A percentile compares a stretch with the other conserved stretches of the same genome.
phyloP scores from a whole-genome alignment of 331 rosid genomes.

The Acacia pycnantha region DNA sequence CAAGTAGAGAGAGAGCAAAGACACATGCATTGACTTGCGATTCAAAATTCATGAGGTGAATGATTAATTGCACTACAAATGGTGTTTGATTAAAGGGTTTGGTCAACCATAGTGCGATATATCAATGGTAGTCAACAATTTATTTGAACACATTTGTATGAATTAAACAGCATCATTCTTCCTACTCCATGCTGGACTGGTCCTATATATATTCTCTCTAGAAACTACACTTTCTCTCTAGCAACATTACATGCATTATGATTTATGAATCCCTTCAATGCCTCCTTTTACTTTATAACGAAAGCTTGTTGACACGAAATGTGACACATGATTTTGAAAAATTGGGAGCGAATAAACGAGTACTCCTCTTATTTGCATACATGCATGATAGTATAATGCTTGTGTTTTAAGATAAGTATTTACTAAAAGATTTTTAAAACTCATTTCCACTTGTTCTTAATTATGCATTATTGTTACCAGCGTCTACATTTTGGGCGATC shows the following conservation, averaged over 20 bases:
- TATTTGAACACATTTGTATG: slow-evolving; percentile 19
- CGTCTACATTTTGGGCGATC: background rate
- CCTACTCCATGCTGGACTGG: slow-evolving; percentile 49
- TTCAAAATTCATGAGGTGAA: slow-evolving; percentile 36
- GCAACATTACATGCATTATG: slow-evolving; percentile 27
- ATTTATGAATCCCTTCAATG: slow-evolving; percentile 45
- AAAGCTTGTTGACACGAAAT: background rate
- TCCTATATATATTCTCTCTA: slow-evolving; percentile 28
- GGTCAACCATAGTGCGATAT: slow-evolving; percentile 46
- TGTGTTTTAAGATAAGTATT: background rate
- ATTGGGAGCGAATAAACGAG: background rate
- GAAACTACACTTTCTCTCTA: slow-evolving; percentile 38
- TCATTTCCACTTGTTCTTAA: background rate
- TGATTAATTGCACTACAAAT: slow-evolving; percentile 29
- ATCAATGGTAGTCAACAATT: slow-evolving; percentile 40
- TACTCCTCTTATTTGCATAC: background rate
- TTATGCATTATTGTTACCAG: background rate
- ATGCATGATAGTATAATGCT: background rate
- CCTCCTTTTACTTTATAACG: slow-evolving; percentile 28
- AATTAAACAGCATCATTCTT: slow-evolving; percentile 48
- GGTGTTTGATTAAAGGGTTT: slow-evolving; percentile 1
- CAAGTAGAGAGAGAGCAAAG: background rate
- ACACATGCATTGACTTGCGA: slow-evolving; percentile 48
- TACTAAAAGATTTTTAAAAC: background rate
- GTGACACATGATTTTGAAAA: background rate